Percentiles rank a stretch among this genome's conserved stretches.
Evolutionary conservation across 177 flowering plant species (phyloP).

Genomic region (Vitis hybrid): DNA sequence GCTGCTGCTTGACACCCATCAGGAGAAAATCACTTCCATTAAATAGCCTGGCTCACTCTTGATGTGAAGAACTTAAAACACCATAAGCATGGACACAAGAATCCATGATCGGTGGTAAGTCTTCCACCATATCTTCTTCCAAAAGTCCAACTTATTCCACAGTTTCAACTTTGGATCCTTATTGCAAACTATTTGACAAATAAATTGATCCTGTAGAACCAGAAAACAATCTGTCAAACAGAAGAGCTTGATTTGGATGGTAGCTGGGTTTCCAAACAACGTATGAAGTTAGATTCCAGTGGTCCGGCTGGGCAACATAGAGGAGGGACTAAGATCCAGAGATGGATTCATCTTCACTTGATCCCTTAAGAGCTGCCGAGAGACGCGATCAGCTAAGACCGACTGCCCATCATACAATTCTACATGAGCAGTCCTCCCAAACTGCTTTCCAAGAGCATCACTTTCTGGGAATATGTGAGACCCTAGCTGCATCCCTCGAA

Average conservation of each 20-base stretch:
- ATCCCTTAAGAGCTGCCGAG: conserved; percentile 70
- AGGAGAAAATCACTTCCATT: not conserved
- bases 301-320: conserved; percentile 42
- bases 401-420: conserved; percentile 64
- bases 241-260: conserved; percentile 7
- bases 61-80: not conserved
- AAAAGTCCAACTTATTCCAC: conserved; percentile 3
- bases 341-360: conserved; percentile 49
- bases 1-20: too few relatives aligned
- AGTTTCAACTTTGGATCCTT: conserved; percentile 6
- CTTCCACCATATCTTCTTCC: conserved; percentile 4
- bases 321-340: conserved; percentile 55
- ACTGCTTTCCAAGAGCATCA: conserved; percentile 49
- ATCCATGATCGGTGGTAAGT: too few relatives aligned
- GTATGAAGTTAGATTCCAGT: conserved; percentile 34
- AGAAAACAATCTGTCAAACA: not conserved
- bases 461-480: conserved; percentile 58
- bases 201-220: not conserved
- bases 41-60: not conserved
- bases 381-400: conserved; percentile 77
- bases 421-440: conserved; percentile 44
- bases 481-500: conserved; percentile 56
- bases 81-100: too few relatives aligned
- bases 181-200: conserved; percentile 9
- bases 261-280: not conserved